phyloP scores from a whole-genome alignment of 805 yeast species.

The Wickerhamomyces chambardii region DNA sequence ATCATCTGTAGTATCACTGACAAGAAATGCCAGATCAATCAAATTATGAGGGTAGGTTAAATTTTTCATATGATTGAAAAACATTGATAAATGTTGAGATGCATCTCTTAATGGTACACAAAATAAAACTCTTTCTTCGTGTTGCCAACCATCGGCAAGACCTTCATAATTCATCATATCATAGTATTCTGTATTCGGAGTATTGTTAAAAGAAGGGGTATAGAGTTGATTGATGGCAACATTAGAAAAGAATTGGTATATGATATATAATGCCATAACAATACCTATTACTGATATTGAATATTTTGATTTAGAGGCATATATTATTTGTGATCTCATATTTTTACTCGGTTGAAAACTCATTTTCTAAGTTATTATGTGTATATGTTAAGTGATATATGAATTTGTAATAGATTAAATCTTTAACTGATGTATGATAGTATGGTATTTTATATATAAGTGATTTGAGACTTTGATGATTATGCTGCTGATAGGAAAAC shows the following conservation, averaged over 20 bases:
- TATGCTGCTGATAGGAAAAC: no score
- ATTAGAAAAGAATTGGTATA: conserved; percentile 7
- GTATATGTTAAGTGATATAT: no score
- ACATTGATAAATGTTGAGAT: conserved; percentile 82
- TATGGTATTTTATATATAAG: no score
- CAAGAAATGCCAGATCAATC: conserved; percentile 78
- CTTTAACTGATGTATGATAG: no score
- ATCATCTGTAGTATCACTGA: conserved; percentile 84
- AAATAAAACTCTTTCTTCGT: conserved; percentile 70
- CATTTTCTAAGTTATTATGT: background rate
- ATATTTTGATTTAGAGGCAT: background rate
- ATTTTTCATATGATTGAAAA: conserved; percentile 73
- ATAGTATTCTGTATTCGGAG: conserved; percentile 49
- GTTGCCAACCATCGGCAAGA: conserved; percentile 75
- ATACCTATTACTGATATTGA: conserved; percentile 5
- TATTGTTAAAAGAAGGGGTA: conserved; percentile 24
- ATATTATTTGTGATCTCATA: no score
- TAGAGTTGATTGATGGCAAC: conserved; percentile 11
- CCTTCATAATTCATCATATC: conserved; percentile 68
- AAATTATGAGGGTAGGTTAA: conserved; percentile 83
- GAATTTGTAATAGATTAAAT: background rate
- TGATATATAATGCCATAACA: conserved; percentile 6
- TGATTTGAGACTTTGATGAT: no score
- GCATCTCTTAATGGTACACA: conserved; percentile 94
- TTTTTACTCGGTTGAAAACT: background rate